Evolutionary conservation across 1,284 basidiomycete genomes (phyloP).

Genomic region (Leucoagaricus sp.): DNA sequence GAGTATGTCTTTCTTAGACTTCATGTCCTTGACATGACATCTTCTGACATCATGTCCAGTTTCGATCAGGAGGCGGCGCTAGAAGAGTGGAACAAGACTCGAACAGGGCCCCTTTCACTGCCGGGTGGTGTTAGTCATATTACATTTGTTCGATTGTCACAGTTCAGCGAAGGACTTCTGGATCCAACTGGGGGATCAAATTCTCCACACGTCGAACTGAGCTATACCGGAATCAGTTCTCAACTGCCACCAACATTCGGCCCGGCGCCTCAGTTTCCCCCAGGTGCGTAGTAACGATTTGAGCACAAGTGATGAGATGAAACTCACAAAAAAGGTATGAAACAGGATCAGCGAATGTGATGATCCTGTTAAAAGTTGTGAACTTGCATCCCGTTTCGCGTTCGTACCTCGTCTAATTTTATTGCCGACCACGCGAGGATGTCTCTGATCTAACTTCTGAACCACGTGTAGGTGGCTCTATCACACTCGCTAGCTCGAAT

Average conservation of each 20-base stretch:
- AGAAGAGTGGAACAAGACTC: constrained; percentile 17
- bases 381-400: constrained; percentile 6
- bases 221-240: too few species aligned
- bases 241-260: too few species aligned
- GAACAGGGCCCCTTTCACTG: constrained; percentile 18
- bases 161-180: constrained; percentile 16
- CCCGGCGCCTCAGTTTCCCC: too few species aligned
- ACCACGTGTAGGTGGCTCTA: constrained; percentile 31
- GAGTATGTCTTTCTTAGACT: constrained; percentile 1
- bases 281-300: too few species aligned
- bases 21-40: background rate
- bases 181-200: constrained; percentile 1
- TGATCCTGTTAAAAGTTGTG: too few species aligned
- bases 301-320: too few species aligned
- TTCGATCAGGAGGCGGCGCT: constrained; percentile 12
- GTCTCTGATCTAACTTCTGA: background rate
- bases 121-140: constrained; percentile 13
- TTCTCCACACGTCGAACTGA: too few species aligned
- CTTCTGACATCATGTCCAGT: background rate
- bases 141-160: constrained; percentile 15
- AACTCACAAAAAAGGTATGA: too few species aligned
- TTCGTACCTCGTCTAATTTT: background rate
- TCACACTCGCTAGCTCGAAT: constrained; percentile 32
- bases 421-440: too few species aligned
- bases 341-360: too few species aligned